A percentile compares a stretch with the other conserved stretches of the same genome.
phyloP scores from a whole-genome alignment of 805 yeast species.

The Sugiyamaella valdiviana region DNA sequence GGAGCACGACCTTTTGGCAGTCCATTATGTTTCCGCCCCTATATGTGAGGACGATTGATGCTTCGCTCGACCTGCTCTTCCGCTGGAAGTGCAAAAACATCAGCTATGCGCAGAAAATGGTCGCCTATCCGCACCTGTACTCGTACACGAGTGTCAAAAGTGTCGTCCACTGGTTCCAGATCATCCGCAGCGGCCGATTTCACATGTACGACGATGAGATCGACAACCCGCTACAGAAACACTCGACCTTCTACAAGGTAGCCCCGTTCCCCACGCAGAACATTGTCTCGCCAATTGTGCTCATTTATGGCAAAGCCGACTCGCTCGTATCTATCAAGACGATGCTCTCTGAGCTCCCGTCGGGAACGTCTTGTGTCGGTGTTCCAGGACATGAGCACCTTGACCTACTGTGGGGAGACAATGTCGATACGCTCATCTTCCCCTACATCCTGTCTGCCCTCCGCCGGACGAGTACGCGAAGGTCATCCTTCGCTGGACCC shows the following conservation, averaged over 20 bases:
- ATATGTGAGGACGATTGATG: slow-evolving; percentile 65
- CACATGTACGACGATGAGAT: slow-evolving; percentile 79
- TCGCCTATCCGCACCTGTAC: slow-evolving; percentile 81
- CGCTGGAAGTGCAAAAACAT: slow-evolving; percentile 78
- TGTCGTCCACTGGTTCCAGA: slow-evolving; percentile 96
- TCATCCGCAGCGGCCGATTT: slow-evolving; percentile 66
- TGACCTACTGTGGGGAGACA: slow-evolving; percentile 83
- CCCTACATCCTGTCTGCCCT: slow-evolving; percentile 23
- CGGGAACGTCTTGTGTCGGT: slow-evolving; percentile 40
- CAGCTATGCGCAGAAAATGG: slow-evolving; percentile 60
- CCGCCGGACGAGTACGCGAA: slow-evolving; percentile 2
- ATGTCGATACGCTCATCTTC: slow-evolving; percentile 38
- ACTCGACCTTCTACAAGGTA: slow-evolving; percentile 40
- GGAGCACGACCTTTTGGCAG: slow-evolving; percentile 77
- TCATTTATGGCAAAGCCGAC: slow-evolving; percentile 75
- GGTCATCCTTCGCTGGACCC: background rate
- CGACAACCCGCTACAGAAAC: slow-evolving; percentile 10
- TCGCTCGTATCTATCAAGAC: slow-evolving; percentile 80
- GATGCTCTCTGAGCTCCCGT: slow-evolving; percentile 64
- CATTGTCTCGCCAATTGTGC: slow-evolving; percentile 62
- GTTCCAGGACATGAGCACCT: slow-evolving; percentile 77
- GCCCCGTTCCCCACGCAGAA: slow-evolving; percentile 61
- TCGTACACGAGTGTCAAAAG: slow-evolving; percentile 88
- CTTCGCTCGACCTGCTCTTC: slow-evolving; percentile 60
- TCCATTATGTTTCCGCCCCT: slow-evolving; percentile 69